Percentiles rank a stretch among this genome's conserved stretches.
Evolutionary conservation across 2,329 filamentous ascomycete species (phyloP).

Genomic region (Diaporthe vaccinii): DNA sequence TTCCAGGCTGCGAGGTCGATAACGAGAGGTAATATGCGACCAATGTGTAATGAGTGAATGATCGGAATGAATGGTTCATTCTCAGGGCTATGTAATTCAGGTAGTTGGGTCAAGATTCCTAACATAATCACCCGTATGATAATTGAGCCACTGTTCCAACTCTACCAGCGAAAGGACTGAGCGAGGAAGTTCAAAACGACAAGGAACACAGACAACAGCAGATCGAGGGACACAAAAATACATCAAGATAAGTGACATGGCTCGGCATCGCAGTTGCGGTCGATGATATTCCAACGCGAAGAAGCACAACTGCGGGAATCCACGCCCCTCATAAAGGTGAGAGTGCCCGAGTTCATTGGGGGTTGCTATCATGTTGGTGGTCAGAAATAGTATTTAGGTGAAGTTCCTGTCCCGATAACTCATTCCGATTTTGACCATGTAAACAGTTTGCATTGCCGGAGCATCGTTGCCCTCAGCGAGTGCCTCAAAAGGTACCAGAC

Average conservation of each 20-base stretch:
- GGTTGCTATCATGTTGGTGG: neutral
- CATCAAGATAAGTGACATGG: neutral
- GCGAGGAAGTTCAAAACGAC: too few relatives aligned
- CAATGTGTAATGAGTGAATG: neutral
- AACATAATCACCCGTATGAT: neutral
- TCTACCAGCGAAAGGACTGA: neutral
- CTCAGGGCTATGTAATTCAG: neutral
- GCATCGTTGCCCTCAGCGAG: neutral
- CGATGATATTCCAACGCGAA: neutral
- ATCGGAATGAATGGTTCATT: too few relatives aligned
- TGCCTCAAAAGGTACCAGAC: neutral
- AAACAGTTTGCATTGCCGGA: neutral
- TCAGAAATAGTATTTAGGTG: too few relatives aligned
- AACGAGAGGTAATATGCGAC: neutral
- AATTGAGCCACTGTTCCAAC: neutral
- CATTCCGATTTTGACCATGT: neutral
- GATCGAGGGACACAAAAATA: neutral
- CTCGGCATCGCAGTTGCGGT: neutral
- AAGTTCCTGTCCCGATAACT: too few relatives aligned
- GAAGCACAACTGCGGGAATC: neutral
- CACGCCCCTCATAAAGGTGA: neutral
- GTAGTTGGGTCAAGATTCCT: neutral
- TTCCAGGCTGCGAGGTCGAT: neutral
- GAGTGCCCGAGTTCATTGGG: neutral
- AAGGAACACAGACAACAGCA: too few relatives aligned